Base-by-base conservation (phyloP, 2,329 filamentous ascomycete species). In the Calonectria pseudoreteaudii region DNA sequence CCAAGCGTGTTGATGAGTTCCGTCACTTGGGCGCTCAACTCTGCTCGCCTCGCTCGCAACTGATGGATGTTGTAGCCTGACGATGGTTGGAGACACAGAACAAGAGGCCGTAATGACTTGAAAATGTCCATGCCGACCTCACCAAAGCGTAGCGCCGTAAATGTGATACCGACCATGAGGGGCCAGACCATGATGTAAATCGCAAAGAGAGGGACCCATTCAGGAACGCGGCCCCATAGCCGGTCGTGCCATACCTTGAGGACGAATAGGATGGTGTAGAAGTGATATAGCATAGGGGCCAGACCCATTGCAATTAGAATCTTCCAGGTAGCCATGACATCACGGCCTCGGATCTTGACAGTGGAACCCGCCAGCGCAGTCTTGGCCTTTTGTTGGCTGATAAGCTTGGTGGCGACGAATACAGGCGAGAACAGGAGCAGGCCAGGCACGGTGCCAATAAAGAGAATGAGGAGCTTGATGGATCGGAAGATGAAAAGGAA, bases 91-190 rank as follows among this genome's bases (percentile, higher is more conserved):
- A 98, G 90, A 77, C 94, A 97, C 41, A 98, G 89, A 58, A 98
- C 88, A 13, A 99, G 90, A 8, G 97, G 97, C 13, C 95, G 92
- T 20, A 99, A 90, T 0, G 96, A 98, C 86, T 98, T 99, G 86
- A 97, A 88, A 70, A 99, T 98, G 82, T 99, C 97, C 95, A 99
- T 98, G 67, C 96, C 97, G n/a, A 98, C 93, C 86, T 99, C 97
- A 60, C 97, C 97, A 78, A 98, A 98, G 14, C 97, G 93, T 67
- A 99, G 92, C 9, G 97, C 95, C 6, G 95, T 96, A 84, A 98
- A 98, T 0, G 96, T 98, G 79, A 98, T 94, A 30, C 92, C 90
- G 8, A 96, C 94, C 88, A 98, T 98, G 77, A 97, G 87, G 62
- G 95, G 88, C 86, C 94, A 93, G 65, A 95, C 94, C 49, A 92